Conservation (phyloP, 164 flowering plant genomes). For the Macadamia integrifolia region DNA sequence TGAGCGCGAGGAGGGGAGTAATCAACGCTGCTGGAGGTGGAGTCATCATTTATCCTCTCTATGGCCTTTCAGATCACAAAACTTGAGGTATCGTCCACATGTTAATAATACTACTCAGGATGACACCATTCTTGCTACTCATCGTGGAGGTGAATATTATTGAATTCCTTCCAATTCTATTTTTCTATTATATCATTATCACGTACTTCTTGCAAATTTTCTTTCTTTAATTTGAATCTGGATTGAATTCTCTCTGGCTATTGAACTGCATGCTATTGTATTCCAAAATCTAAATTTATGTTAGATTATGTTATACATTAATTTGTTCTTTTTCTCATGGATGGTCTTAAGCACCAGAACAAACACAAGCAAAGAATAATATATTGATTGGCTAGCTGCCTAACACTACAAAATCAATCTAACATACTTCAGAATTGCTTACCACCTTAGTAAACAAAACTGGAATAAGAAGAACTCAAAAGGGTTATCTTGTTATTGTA, state of each 20-base stretch:
- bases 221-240: background rate
- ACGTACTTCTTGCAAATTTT: background rate
- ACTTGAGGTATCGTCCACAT: slow-evolving; percentile 16
- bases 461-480: no score
- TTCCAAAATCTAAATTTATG: no score
- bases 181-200: background rate
- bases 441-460: no score
- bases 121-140: slow-evolving; percentile 8
- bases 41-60: slow-evolving; percentile 14
- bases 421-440: no score
- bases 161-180: background rate
- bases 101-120: slow-evolving; percentile 12
- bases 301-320: no score
- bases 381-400: no score
- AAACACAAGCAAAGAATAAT: no score
- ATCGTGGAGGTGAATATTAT: slow-evolving; percentile 21
- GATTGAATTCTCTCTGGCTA: background rate
- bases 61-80: slow-evolving; percentile 38
- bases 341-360: no score
- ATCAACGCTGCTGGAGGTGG: slow-evolving; percentile 31
- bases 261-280: no score
- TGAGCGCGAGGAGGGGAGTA: slow-evolving; percentile 5
- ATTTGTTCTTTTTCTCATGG: no score
- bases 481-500: no score
- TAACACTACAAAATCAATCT: no score